phyloP scores from a whole-genome alignment of 2,329 filamentous ascomycete species.

The Penicillium decumbens region DNA sequence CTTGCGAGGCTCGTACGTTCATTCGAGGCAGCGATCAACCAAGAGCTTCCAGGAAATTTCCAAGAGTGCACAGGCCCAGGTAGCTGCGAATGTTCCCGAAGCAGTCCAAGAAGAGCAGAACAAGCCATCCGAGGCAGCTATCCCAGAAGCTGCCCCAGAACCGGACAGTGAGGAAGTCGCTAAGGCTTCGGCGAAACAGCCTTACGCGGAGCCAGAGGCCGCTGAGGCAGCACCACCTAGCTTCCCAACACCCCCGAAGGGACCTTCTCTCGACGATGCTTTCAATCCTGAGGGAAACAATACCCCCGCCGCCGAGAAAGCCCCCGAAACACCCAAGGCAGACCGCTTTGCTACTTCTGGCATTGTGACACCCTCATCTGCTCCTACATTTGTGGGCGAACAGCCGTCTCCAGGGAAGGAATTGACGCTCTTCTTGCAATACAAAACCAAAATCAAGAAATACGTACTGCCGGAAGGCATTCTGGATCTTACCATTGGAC shows the following conservation, averaged over 20 bases:
- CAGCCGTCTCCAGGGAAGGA: constrained; percentile 72
- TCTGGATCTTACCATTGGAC: constrained; percentile 76
- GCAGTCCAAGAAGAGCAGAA: constrained; percentile 47
- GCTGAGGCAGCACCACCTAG: constrained; percentile 57
- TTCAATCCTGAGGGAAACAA: constrained; percentile 33
- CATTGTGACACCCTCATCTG: constrained; percentile 42
- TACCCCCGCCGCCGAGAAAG: constrained; percentile 12
- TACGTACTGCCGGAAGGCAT: constrained; percentile 82
- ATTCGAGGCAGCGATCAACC: constrained; percentile 50
- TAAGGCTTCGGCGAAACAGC: background rate
- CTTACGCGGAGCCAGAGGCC: constrained; percentile 36
- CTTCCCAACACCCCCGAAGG: constrained; percentile 43
- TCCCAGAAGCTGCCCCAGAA: constrained; percentile 11
- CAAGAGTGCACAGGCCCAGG: constrained; percentile 44
- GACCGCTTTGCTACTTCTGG: constrained; percentile 17
- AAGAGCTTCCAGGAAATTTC: constrained; percentile 54
- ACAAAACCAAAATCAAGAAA: constrained; percentile 96
- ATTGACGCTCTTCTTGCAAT: constrained; percentile 88
- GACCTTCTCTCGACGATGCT: constrained; percentile 32
- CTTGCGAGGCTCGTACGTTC: constrained; percentile 53
- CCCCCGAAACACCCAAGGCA: constrained; percentile 28
- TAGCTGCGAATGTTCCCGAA: constrained; percentile 57
- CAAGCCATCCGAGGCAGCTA: constrained; percentile 34
- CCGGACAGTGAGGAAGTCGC: constrained; percentile 21
- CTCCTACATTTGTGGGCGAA: constrained; percentile 55